Evolutionary conservation across 2,329 filamentous ascomycete species (phyloP).

Genomic region (Colletotrichum plurivorum): DNA sequence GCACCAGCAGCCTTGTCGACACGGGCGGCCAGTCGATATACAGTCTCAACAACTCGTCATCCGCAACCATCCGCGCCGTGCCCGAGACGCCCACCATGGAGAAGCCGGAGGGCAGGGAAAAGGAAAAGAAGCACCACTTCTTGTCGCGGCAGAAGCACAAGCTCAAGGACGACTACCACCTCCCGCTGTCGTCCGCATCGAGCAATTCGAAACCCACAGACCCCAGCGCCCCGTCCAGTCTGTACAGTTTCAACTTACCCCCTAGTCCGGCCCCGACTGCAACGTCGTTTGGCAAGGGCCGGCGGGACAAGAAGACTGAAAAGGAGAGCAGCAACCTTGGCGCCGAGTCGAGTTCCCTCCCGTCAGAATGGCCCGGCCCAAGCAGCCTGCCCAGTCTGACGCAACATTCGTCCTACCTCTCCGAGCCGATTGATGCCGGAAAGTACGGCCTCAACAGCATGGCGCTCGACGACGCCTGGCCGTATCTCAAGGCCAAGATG

Average conservation of each 20-base stretch:
- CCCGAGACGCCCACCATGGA: constrained; percentile 62
- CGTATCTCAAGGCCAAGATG: constrained; percentile 81
- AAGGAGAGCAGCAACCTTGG: constrained; percentile 68
- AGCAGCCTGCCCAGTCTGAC: constrained; percentile 64
- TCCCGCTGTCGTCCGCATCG: constrained; percentile 81
- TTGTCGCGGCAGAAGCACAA: constrained; percentile 85
- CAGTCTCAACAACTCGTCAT: constrained; percentile 81
- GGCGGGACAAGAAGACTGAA: constrained; percentile 88
- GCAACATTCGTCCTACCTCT: constrained; percentile 60
- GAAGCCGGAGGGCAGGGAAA: constrained; percentile 71
- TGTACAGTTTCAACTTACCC: constrained; percentile 85
- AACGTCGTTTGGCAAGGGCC: constrained; percentile 82
- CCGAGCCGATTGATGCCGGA: constrained; percentile 67
- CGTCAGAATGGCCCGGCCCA: constrained; percentile 67
- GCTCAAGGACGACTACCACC: constrained; percentile 79
- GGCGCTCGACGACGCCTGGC: constrained; percentile 85
- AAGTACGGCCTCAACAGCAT: constrained; percentile 78
- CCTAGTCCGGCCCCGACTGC: constrained; percentile 77
- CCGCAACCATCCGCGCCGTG: constrained; percentile 79
- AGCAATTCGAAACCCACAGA: constrained; percentile 85
- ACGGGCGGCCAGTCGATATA: constrained; percentile 76
- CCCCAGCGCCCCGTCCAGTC: constrained; percentile 79
- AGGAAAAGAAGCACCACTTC: constrained; percentile 86
- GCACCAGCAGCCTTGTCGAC: constrained; percentile 80
- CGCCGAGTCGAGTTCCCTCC: constrained; percentile 61